Percentiles rank a stretch among this genome's conserved stretches.
phyloP scores from a whole-genome alignment of 257 asterid genomes.

The Solanum bulbocastanum region DNA sequence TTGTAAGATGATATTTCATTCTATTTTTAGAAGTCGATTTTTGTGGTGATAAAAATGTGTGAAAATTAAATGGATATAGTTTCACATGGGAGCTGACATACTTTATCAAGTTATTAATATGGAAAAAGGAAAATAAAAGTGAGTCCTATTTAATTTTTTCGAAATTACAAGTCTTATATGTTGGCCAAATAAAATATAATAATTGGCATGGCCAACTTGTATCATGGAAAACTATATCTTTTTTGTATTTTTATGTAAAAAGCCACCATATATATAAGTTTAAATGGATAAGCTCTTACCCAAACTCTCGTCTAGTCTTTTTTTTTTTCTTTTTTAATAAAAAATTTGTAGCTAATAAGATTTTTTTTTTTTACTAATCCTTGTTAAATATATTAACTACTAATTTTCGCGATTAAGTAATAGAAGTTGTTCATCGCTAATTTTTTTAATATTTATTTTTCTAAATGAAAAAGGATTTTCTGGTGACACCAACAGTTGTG shows the following conservation, averaged over 20 bases:
- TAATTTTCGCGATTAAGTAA: neutral
- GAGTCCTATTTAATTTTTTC: neutral
- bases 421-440: neutral
- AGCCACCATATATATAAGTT: neutral
- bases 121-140: neutral
- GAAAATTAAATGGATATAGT: neutral
- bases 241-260: neutral
- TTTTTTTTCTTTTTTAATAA: no score
- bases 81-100: neutral
- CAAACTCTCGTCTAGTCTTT: no score
- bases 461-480: neutral
- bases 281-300: neutral
- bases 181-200: neutral
- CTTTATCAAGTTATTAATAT: neutral
- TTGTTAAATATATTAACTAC: neutral
- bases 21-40: neutral
- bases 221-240: neutral
- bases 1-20: neutral
- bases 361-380: no score
- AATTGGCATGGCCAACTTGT: neutral
- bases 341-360: neutral
- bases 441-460: neutral
- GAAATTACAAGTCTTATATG: neutral
- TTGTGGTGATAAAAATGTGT: neutral
- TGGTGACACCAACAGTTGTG: neutral